Conservation (phyloP, 768 basidiomycete species). For the Lentinula aciculospora region DNA sequence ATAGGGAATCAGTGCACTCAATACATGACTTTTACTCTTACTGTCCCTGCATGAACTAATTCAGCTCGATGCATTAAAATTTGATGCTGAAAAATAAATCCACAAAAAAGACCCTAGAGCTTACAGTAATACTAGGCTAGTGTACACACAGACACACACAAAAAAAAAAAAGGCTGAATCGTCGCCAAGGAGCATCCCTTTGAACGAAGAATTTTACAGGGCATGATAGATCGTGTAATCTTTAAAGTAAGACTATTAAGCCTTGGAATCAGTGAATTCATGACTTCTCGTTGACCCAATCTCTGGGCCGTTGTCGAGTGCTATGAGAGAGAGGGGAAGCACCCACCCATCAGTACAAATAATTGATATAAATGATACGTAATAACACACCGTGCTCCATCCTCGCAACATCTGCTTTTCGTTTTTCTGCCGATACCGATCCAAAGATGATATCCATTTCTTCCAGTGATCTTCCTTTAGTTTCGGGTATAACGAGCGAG, state of each 20-base stretch:
- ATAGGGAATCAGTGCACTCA: too few species aligned
- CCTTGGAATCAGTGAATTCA: background rate
- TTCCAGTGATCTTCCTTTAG: constrained; percentile 32
- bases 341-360: background rate
- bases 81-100: too few species aligned
- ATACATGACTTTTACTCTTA: too few species aligned
- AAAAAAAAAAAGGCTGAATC: too few species aligned
- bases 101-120: background rate
- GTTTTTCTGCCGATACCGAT: constrained; percentile 32
- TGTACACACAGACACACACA: background rate
- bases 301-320: background rate
- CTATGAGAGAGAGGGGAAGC: background rate
- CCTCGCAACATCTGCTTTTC: constrained; percentile 33
- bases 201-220: background rate
- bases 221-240: too few species aligned
- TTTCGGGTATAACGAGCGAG: constrained; percentile 34
- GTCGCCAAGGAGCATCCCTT: background rate
- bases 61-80: too few species aligned
- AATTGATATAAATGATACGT: too few species aligned
- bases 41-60: too few species aligned
- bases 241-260: background rate
- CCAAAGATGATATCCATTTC: constrained; percentile 34
- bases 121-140: background rate
- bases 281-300: background rate
- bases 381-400: constrained; percentile 22